Evolutionary conservation across 768 basidiomycete genomes (phyloP).

Genomic region (Lactarius sp.): DNA sequence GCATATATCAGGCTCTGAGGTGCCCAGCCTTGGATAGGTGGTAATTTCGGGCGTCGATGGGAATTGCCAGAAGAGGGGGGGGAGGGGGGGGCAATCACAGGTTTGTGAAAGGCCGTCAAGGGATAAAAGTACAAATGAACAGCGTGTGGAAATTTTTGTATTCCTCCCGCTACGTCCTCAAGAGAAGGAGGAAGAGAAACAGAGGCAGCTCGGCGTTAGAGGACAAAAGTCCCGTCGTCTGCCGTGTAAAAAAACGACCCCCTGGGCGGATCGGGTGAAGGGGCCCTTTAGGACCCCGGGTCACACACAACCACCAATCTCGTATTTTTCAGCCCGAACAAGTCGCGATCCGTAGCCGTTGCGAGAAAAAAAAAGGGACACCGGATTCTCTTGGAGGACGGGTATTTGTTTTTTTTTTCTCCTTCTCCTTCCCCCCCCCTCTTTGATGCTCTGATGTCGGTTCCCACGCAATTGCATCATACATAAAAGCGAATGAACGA

Average conservation of each 20-base stretch:
- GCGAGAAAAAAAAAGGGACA: neutral
- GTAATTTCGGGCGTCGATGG: constrained; percentile 12
- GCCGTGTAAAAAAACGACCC: neutral
- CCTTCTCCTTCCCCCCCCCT: no score
- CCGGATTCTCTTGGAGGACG: neutral
- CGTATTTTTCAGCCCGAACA: constrained; percentile 17
- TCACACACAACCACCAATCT: constrained; percentile 6
- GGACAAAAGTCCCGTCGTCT: constrained; percentile 9
- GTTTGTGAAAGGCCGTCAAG: neutral
- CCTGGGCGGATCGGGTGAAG: constrained; percentile 10
- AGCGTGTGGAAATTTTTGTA: constrained; percentile 14
- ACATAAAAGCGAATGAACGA: neutral
- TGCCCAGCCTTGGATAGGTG: constrained; percentile 14
- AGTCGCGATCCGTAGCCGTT: constrained; percentile 22
- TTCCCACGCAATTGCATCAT: constrained; percentile 1
- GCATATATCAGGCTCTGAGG: constrained; percentile 10
- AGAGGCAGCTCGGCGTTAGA: constrained; percentile 14
- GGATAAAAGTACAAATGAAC: constrained; percentile 14
- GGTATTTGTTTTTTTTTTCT: neutral
- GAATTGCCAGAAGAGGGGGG: constrained; percentile 11
- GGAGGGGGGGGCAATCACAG: neutral
- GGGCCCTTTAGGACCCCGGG: constrained; percentile 2
- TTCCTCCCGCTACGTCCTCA: constrained; percentile 2
- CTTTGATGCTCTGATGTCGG: neutral
- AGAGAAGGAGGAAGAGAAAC: neutral